These are phyloP conservation scores for Nitzschia sp. DNA, from an alignment of 108 stramenopile genomes.

Conservation along the genomic window DNA sequence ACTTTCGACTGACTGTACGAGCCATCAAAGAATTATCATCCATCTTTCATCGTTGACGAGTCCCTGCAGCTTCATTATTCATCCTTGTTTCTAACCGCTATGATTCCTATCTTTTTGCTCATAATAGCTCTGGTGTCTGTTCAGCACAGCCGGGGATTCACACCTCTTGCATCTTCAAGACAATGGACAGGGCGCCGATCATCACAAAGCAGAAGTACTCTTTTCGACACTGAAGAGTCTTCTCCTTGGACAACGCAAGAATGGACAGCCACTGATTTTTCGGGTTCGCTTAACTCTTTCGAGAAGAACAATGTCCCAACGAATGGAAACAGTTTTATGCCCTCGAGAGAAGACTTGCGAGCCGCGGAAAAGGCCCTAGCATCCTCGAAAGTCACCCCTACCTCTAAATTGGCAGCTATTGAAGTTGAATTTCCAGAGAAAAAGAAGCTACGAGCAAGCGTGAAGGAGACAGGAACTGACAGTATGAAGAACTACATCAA, in stretches of 20 bases:
- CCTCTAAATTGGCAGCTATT: not conserved
- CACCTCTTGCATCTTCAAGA: not conserved
- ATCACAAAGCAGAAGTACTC: not conserved
- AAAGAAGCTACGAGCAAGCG: slow-evolving; percentile 61
- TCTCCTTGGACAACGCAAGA: slow-evolving; percentile 3
- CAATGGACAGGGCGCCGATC: not conserved
- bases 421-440: slow-evolving; percentile 17
- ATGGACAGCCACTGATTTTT: slow-evolving; percentile 3
- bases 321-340: not conserved
- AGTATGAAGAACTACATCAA: slow-evolving; percentile 85
- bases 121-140: not conserved
- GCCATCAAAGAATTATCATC: not conserved
- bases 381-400: not conserved
- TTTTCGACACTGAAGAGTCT: slow-evolving; percentile 15
- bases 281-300: not conserved
- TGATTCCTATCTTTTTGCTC: not conserved
- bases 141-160: not conserved
- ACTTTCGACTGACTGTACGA: not conserved
- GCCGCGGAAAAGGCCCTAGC: not conserved
- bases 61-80: no score
- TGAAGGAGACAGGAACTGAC: slow-evolving; percentile 76
- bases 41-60: not conserved
- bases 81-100: not conserved
- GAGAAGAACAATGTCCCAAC: not conserved
- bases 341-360: slow-evolving; percentile 1